Conservation (phyloP, 1,139 yeast species). For the Hanseniaspora uvarum region DNA sequence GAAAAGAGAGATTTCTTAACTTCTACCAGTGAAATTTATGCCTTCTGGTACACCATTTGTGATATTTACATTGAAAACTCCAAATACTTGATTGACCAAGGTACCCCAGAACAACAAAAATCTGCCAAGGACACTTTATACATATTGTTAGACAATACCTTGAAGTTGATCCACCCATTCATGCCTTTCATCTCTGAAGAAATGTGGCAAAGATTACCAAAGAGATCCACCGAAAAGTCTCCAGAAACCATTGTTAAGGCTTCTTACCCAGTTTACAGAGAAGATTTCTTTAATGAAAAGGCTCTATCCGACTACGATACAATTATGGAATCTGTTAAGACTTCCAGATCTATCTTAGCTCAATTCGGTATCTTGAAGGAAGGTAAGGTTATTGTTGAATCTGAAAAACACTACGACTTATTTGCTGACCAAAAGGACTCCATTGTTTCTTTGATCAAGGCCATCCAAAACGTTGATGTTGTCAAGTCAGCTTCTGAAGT, state of each 20-base stretch:
- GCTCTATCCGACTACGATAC: slow-evolving; percentile 70
- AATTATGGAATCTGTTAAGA: slow-evolving; percentile 76
- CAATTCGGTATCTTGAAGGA: slow-evolving; percentile 82
- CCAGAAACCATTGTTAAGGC: slow-evolving; percentile 65
- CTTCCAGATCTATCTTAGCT: slow-evolving; percentile 82
- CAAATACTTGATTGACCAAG: slow-evolving; percentile 82
- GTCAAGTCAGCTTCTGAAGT: slow-evolving; percentile 46
- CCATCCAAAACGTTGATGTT: slow-evolving; percentile 62
- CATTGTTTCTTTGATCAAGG: slow-evolving; percentile 82
- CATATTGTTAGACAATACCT: slow-evolving; percentile 84
- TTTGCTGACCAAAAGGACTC: slow-evolving; percentile 67
- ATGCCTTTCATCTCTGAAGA: slow-evolving; percentile 97
- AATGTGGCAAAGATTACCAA: slow-evolving; percentile 97
- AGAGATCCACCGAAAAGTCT: slow-evolving; percentile 61
- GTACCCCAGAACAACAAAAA: slow-evolving; percentile 68
- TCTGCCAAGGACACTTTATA: slow-evolving; percentile 91
- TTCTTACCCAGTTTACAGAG: slow-evolving; percentile 57
- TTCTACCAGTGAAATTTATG: slow-evolving; percentile 76
- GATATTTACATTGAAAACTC: slow-evolving; percentile 98
- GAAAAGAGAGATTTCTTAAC: slow-evolving; percentile 84
- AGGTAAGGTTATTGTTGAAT: slow-evolving; percentile 75
- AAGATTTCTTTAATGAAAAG: slow-evolving; percentile 50
- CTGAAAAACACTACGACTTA: slow-evolving; percentile 42
- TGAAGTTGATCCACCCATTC: slow-evolving; percentile 89
- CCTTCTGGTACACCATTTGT: slow-evolving; percentile 91